phyloP scores from a whole-genome alignment of 306 rosid species.

The Aeschynomene evenia region DNA sequence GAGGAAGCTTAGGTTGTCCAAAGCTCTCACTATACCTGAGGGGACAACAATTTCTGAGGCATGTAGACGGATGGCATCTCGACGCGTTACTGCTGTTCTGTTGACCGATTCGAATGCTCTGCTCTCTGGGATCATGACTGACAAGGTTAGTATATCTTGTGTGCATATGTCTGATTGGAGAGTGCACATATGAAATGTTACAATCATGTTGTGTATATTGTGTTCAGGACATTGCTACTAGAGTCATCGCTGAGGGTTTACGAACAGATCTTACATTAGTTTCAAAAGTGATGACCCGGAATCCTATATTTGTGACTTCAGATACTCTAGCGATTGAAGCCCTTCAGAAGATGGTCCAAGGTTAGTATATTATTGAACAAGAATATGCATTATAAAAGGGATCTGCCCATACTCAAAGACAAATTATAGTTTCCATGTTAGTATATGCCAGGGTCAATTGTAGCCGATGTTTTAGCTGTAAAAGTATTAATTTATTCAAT shows the following conservation, averaged over 20 bases:
- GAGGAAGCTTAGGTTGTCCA: slow-evolving; percentile 78
- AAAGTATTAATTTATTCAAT: background rate
- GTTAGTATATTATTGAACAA: slow-evolving; percentile 35
- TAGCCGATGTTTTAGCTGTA: background rate
- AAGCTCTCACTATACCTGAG: slow-evolving; percentile 92
- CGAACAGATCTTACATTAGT: slow-evolving; percentile 83
- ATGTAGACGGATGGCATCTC: slow-evolving; percentile 89
- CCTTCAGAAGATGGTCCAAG: slow-evolving; percentile 91
- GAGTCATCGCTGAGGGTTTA: slow-evolving; percentile 91
- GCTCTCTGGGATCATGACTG: slow-evolving; percentile 94
- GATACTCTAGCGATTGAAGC: slow-evolving; percentile 87
- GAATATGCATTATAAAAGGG: slow-evolving; percentile 5
- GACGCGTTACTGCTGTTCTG: slow-evolving; percentile 83
- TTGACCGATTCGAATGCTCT: slow-evolving; percentile 83
- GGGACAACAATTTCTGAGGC: slow-evolving; percentile 90
- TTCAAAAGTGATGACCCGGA: slow-evolving; percentile 86
- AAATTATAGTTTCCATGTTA: background rate
- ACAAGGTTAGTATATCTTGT: slow-evolving; percentile 55
- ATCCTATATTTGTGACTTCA: slow-evolving; percentile 76
- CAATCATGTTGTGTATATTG: slow-evolving; percentile 32
- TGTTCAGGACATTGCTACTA: slow-evolving; percentile 69
- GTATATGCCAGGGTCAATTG: background rate
- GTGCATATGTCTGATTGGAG: background rate
- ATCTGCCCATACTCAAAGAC: background rate
- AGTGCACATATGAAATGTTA: slow-evolving; percentile 12